phyloP scores from a whole-genome alignment of 139 green algal genomes.

The Micromonas pusilla region DNA sequence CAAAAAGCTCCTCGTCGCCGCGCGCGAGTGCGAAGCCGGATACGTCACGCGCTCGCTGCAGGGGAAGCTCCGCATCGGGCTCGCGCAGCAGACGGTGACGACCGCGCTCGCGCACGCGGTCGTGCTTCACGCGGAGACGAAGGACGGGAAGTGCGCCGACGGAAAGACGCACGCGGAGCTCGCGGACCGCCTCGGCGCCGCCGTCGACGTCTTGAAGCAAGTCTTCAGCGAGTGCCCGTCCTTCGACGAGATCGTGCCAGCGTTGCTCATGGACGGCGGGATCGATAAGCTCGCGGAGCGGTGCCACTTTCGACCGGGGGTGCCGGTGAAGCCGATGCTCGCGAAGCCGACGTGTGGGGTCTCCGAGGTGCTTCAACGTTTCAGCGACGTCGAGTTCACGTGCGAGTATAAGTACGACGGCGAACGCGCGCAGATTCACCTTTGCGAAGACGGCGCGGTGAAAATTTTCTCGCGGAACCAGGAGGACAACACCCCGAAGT shows the following conservation, averaged over 20 bases:
- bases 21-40: slow-evolving; percentile 70
- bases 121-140: slow-evolving; percentile 42
- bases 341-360: slow-evolving; percentile 86
- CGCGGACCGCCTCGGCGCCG: slow-evolving; percentile 60
- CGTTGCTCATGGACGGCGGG: slow-evolving; percentile 52
- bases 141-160: background rate
- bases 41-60: slow-evolving; percentile 64
- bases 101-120: slow-evolving; percentile 78
- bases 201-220: slow-evolving; percentile 63
- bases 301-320: slow-evolving; percentile 74
- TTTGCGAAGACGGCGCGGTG: slow-evolving; percentile 59
- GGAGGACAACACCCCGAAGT: slow-evolving; percentile 90
- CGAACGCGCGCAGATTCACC: slow-evolving; percentile 76
- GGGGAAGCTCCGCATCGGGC: slow-evolving; percentile 93
- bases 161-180: slow-evolving; percentile 3
- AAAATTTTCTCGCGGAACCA: slow-evolving; percentile 67
- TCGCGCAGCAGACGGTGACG: slow-evolving; percentile 89
- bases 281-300: slow-evolving; percentile 52
- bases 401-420: slow-evolving; percentile 99
- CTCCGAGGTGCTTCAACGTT: slow-evolving; percentile 85
- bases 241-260: slow-evolving; percentile 78
- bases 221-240: slow-evolving; percentile 80
- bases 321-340: slow-evolving; percentile 83
- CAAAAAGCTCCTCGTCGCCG: slow-evolving; percentile 75
- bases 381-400: slow-evolving; percentile 77